These are phyloP conservation scores for Hymenoscyphus scutula DNA, from an alignment of 2,329 filamentous ascomycete genomes.

Conservation along the genomic window DNA sequence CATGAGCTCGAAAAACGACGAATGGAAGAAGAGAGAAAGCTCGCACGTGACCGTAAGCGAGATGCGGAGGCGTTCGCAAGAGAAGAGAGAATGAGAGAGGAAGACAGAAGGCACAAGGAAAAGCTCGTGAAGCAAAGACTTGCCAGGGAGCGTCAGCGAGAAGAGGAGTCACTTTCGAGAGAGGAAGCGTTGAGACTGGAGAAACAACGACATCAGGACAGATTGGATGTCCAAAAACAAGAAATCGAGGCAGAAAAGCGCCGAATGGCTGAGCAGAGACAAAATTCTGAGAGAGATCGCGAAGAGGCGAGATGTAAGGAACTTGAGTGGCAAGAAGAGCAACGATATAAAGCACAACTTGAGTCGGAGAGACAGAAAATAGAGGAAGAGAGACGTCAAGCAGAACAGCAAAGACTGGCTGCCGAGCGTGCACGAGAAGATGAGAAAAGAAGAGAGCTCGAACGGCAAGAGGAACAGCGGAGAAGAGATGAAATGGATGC, in stretches of 20 bases:
- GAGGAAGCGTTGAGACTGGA: neutral
- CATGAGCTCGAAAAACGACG: neutral
- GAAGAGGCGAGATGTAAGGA: neutral
- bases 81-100: neutral
- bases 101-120: slow-evolving; percentile 2
- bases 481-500: neutral
- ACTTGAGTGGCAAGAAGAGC: neutral
- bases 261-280: neutral
- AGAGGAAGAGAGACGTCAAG: neutral
- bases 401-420: neutral
- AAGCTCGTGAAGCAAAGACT: neutral
- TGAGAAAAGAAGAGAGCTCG: neutral
- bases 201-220: neutral
- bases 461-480: neutral
- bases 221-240: neutral
- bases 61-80: neutral
- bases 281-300: neutral
- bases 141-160: neutral
- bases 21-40: neutral
- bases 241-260: slow-evolving; percentile 1
- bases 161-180: neutral
- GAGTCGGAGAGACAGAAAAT: neutral
- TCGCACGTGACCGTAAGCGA: neutral
- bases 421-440: neutral
- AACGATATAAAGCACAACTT: neutral